phyloP scores from a whole-genome alignment of 352 stramenopile species.

The Phytophthora rubi region DNA sequence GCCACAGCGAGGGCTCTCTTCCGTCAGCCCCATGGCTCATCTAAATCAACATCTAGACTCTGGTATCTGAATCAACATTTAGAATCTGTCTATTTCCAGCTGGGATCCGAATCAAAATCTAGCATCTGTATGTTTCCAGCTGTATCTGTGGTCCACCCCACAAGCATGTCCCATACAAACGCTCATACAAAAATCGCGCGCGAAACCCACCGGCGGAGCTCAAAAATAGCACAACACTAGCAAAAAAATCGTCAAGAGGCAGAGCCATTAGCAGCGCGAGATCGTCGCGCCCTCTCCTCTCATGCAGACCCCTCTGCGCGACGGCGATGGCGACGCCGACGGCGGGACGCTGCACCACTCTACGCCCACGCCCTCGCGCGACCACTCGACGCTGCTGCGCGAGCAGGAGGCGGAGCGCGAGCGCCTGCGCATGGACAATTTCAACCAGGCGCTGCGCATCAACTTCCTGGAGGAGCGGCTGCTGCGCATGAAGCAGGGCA shows the following conservation, averaged over 20 bases:
- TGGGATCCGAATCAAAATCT: too few relatives aligned
- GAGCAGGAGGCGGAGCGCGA: slow-evolving; percentile 67
- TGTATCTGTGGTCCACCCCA: background rate
- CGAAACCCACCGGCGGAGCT: slow-evolving; percentile 17
- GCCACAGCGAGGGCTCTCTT: too few relatives aligned
- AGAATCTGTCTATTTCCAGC: too few relatives aligned
- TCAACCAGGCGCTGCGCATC: slow-evolving; percentile 75
- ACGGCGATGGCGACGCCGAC: slow-evolving; percentile 4
- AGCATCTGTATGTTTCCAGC: background rate
- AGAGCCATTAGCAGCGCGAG: background rate
- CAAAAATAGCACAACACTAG: slow-evolving; percentile 6
- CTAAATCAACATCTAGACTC: too few relatives aligned
- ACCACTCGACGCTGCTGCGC: slow-evolving; percentile 49
- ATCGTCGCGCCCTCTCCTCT: background rate
- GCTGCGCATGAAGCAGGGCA: slow-evolving; percentile 63
- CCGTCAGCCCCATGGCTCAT: too few relatives aligned
- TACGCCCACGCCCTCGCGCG: slow-evolving; percentile 24
- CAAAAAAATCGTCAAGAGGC: slow-evolving; percentile 14
- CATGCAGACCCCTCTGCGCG: slow-evolving; percentile 37
- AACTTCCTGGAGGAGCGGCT: slow-evolving; percentile 76
- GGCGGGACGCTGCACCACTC: slow-evolving; percentile 10
- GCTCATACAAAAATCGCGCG: slow-evolving; percentile 18
- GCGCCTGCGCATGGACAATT: slow-evolving; percentile 73
- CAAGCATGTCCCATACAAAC: slow-evolving; percentile 16
- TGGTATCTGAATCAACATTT: too few relatives aligned